These are phyloP conservation scores for Dalbergia cochinchinensis DNA, from an alignment of 306 rosid genomes.

Conservation along the genomic window DNA sequence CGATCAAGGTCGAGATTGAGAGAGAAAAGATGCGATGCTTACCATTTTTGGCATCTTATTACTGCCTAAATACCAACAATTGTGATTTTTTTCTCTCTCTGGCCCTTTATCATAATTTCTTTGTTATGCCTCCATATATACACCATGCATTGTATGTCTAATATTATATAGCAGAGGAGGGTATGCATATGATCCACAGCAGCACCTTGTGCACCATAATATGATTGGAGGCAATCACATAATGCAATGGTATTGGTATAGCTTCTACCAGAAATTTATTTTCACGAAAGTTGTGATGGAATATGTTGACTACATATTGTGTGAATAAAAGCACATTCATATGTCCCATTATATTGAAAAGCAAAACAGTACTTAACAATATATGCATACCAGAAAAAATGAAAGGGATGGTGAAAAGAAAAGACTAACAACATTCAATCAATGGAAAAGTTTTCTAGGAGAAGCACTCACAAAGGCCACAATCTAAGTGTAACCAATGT, in stretches of 20 bases:
- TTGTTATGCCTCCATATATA: background rate
- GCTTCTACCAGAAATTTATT: conserved; percentile 46
- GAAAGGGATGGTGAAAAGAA: conserved; percentile 46
- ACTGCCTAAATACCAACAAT: conserved; percentile 45
- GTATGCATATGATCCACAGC: background rate
- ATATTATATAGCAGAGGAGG: conserved; percentile 6
- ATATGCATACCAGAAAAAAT: conserved; percentile 43
- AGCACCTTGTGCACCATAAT: background rate
- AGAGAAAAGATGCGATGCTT: conserved; percentile 52
- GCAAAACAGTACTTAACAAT: conserved; percentile 34
- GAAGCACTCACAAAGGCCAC: conserved; percentile 49
- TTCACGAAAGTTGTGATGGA: conserved; percentile 54
- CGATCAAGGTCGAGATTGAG: background rate
- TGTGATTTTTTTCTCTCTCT: conserved; percentile 1
- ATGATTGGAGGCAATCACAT: conserved; percentile 48
- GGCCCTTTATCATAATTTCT: background rate
- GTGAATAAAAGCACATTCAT: conserved; percentile 44
- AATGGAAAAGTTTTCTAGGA: conserved; percentile 39
- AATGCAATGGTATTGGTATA: conserved; percentile 48
- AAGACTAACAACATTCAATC: conserved; percentile 51
- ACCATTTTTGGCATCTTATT: conserved; percentile 54
- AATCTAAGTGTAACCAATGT: conserved; percentile 37
- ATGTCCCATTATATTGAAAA: conserved; percentile 44
- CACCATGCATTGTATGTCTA: conserved; percentile 2
- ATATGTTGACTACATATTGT: conserved; percentile 49